Evolutionary conservation across 768 basidiomycete species (phyloP).

Genomic region (Leccinum disarticulatum): DNA sequence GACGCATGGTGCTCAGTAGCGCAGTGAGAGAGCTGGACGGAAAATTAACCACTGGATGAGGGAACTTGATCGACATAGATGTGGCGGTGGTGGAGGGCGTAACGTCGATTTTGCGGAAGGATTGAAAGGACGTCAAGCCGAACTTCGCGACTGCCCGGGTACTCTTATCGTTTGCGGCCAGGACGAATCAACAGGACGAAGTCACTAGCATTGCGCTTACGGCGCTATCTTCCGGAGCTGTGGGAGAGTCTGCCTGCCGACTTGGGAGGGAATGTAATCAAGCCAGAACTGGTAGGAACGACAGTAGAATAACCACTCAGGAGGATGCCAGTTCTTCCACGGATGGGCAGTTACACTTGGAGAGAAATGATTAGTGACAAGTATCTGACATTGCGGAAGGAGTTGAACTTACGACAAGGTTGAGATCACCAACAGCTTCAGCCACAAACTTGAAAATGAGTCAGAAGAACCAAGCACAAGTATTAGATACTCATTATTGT

Average conservation of each 20-base stretch:
- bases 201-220: slow-evolving; percentile 49
- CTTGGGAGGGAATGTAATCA: slow-evolving; percentile 21
- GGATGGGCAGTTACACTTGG: slow-evolving; percentile 81
- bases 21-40: too few relatives aligned
- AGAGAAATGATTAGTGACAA: slow-evolving; percentile 9
- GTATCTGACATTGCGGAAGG: neutral
- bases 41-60: too few relatives aligned
- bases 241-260: slow-evolving; percentile 31
- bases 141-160: slow-evolving; percentile 51
- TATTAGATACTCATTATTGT: slow-evolving; percentile 68
- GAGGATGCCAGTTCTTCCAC: slow-evolving; percentile 71
- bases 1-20: slow-evolving; percentile 92
- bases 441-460: slow-evolving; percentile 12
- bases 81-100: too few relatives aligned
- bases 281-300: slow-evolving; percentile 13
- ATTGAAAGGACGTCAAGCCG: slow-evolving; percentile 43
- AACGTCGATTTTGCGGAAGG: too few relatives aligned
- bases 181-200: slow-evolving; percentile 41
- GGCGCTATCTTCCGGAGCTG: slow-evolving; percentile 39
- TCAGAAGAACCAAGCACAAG: neutral
- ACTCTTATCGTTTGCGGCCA: slow-evolving; percentile 54
- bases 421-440: slow-evolving; percentile 88
- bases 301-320: slow-evolving; percentile 12
- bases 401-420: slow-evolving; percentile 70
- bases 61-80: too few relatives aligned